A percentile compares a stretch with the other conserved stretches of the same genome.
These are phyloP conservation scores for Paecilomyces formosus DNA, from an alignment of 2,329 filamentous ascomycete genomes.

Conservation along the genomic window DNA sequence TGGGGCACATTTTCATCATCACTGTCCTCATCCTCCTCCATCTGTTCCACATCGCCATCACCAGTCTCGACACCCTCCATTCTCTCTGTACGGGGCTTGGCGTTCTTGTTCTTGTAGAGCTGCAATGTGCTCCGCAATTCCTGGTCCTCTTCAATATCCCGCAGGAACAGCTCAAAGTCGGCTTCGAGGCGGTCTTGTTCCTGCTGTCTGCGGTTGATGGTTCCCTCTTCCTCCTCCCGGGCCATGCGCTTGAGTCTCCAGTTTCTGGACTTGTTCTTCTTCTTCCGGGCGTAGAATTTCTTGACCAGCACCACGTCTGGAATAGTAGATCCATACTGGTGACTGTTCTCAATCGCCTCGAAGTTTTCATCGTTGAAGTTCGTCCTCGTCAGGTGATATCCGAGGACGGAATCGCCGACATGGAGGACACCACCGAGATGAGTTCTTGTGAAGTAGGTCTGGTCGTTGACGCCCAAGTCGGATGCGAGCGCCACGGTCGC, in stretches of 20 bases:
- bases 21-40: conserved; percentile 53
- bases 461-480: conserved; percentile 80
- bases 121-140: conserved; percentile 79
- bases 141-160: conserved; percentile 90
- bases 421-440: conserved; percentile 82
- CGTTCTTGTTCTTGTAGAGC: conserved; percentile 66
- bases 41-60: conserved; percentile 31
- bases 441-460: conserved; percentile 81
- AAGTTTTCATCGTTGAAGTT: conserved; percentile 89
- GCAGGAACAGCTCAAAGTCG: conserved; percentile 96
- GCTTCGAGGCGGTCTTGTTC: conserved; percentile 83
- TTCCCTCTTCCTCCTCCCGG: conserved; percentile 63
- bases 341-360: conserved; percentile 72
- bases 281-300: conserved; percentile 86
- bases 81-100: conserved; percentile 35
- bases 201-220: conserved; percentile 41
- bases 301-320: conserved; percentile 93
- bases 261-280: conserved; percentile 74
- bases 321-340: conserved; percentile 67
- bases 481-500: conserved; percentile 79
- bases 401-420: conserved; percentile 85
- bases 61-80: conserved; percentile 39
- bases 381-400: conserved; percentile 81
- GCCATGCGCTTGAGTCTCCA: conserved; percentile 95
- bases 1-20: conserved; percentile 59